Percentiles rank a stretch among this genome's conserved stretches.
Conservation (phyloP, 768 basidiomycete genomes). For the Candolleomyces aberdarensis region DNA sequence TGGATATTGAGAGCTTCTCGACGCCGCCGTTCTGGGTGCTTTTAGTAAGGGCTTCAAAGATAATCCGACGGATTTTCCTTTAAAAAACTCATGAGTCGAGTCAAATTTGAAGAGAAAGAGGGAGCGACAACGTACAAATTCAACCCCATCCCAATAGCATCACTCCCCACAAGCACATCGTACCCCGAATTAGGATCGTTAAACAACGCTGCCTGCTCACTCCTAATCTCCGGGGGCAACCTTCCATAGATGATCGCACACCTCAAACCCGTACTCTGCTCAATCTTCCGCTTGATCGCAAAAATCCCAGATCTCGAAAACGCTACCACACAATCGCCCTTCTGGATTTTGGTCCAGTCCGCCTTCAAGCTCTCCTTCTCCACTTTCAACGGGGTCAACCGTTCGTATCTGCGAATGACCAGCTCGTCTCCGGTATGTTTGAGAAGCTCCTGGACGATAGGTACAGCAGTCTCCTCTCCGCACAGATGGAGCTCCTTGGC, state of each 20-base stretch:
- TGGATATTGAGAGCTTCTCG: slow-evolving; percentile 12
- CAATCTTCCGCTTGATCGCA: slow-evolving; percentile 66
- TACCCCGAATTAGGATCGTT: slow-evolving; percentile 82
- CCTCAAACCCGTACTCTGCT: slow-evolving; percentile 64
- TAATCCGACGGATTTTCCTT: slow-evolving; percentile 20
- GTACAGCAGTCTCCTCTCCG: slow-evolving; percentile 90
- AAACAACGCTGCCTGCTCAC: slow-evolving; percentile 89
- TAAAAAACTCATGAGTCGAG: not conserved
- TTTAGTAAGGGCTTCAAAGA: slow-evolving; percentile 18
- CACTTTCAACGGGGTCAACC: slow-evolving; percentile 80
- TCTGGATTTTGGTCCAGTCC: slow-evolving; percentile 56
- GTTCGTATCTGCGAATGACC: slow-evolving; percentile 76
- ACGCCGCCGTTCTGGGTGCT: not conserved
- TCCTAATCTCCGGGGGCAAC: slow-evolving; percentile 87
- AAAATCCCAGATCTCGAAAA: slow-evolving; percentile 81
- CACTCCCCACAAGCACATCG: slow-evolving; percentile 89
- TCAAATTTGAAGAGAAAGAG: slow-evolving; percentile 51
- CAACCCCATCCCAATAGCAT: slow-evolving; percentile 96
- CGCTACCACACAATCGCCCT: slow-evolving; percentile 90
- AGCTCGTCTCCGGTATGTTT: slow-evolving; percentile 79
- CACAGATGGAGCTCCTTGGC: slow-evolving; percentile 91
- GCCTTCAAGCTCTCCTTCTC: slow-evolving; percentile 61
- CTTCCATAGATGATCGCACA: slow-evolving; percentile 94
- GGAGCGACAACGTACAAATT: slow-evolving; percentile 79
- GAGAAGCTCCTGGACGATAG: slow-evolving; percentile 69